Evolutionary conservation across 2,329 filamentous ascomycete species (phyloP), one percentile per base, ranked within the genome.

Genomic region (Lasiodiplodia gonubiensis): DNA sequence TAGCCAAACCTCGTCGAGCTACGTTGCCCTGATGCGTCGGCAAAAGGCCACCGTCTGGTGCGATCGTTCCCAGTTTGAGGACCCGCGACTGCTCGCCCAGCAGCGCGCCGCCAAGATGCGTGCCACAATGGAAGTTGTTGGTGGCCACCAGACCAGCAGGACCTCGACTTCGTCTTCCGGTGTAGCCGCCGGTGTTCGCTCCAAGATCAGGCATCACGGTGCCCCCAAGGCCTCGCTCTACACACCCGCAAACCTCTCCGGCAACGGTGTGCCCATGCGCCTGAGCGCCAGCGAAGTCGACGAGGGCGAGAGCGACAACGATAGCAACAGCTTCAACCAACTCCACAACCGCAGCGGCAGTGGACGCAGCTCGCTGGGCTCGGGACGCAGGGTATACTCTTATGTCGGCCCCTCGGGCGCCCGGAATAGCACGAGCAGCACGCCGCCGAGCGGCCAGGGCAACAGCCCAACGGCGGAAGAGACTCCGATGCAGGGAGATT

Each of bases 1-100:
- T 55, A 74, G 78, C 25, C 83, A 82, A 66, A 83, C 82, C 60
- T 77, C 90, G 1, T 86, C 86, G n/a, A 90, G 93, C 71, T 99
- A 99, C 79, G 95, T 99, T 63, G 94, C 95, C 42, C 86, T 97
- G n/a, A 90, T 99, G 81, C 89, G 95, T 70, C 94, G 94, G 78
- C 95, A 99, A 80, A 98, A 98, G 79, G 95, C 93, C 37, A 99
- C 95, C 0, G 95, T 99, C 4, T 99, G 95, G 95, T 97, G 94
- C 82, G 95, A 98, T 77, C 90, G 94, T 65, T 88, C 94, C 11
- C 95, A 99, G 78, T 89, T 92, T 70, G 93, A 98, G 79, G 95
- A 99, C 77, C 92, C 94, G 0, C 87, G 93, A 61, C 82, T 95
- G 67, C 82, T 90, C 4, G 93, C 93, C 33, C 91, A 94, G 74